Percentiles rank a stretch among this genome's conserved stretches.
Evolutionary conservation across 306 rosid species (phyloP).

Genomic region (Rosa persica): DNA sequence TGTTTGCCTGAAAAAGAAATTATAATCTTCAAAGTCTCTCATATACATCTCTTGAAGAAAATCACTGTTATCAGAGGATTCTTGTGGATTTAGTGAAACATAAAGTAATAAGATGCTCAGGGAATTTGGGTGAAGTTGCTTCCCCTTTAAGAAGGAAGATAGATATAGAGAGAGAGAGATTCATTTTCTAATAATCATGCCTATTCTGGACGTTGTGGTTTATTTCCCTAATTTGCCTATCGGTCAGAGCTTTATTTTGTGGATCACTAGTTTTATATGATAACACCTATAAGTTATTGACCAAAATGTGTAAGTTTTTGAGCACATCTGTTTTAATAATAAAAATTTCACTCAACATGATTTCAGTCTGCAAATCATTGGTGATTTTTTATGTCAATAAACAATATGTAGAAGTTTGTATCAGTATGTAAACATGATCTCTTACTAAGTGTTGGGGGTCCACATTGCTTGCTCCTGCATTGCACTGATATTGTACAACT

Average conservation of each 20-base stretch:
- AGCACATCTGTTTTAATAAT: neutral
- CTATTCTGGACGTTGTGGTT: neutral
- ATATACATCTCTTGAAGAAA: neutral
- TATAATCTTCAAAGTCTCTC: neutral
- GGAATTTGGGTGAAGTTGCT: neutral
- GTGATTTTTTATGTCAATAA: neutral
- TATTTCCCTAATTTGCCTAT: neutral
- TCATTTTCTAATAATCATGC: neutral
- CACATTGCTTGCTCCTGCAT: neutral
- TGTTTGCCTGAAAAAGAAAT: neutral
- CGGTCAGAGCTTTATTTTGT: neutral
- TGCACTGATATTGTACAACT: neutral
- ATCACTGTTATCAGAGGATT: neutral
- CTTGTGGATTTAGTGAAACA: neutral
- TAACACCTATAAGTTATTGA: neutral
- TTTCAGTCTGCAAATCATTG: neutral
- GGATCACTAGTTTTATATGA: neutral
- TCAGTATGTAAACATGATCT: neutral
- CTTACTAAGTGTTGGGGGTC: neutral
- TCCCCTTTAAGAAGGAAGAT: neutral
- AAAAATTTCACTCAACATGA: neutral
- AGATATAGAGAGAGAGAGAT: neutral
- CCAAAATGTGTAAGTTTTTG: neutral
- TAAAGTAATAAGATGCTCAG: neutral
- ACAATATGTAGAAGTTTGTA: neutral